Evolutionary conservation across 148 eudicot genomes (phyloP).

Genomic region (Arctostaphylos glauca): DNA sequence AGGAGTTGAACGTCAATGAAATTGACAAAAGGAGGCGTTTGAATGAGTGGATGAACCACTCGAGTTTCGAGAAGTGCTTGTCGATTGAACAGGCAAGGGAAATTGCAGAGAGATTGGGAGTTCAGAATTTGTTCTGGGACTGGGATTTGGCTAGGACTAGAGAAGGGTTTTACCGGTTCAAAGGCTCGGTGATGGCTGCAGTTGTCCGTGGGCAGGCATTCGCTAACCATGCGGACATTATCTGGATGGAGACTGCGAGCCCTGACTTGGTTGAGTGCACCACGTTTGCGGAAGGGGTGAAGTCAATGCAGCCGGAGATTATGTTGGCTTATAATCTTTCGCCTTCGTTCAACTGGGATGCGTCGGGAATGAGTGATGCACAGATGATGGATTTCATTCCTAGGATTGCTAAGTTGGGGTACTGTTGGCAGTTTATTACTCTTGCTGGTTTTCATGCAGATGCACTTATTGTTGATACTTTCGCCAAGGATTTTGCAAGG

Average conservation of each 20-base stretch:
- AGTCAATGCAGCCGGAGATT: constrained; percentile 44
- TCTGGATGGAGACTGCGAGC: constrained; percentile 82
- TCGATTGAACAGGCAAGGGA: constrained; percentile 53
- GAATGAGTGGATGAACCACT: constrained; percentile 53
- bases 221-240: constrained; percentile 46
- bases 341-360: constrained; percentile 91
- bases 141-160: constrained; percentile 81
- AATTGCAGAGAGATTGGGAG: constrained; percentile 46
- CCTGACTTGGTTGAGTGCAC: constrained; percentile 69
- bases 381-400: constrained; percentile 82
- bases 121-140: constrained; percentile 61
- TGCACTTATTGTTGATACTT: constrained; percentile 65
- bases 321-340: constrained; percentile 80
- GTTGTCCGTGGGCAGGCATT: constrained; percentile 78
- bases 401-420: constrained; percentile 62
- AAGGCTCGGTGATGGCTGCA: constrained; percentile 66
- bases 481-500: constrained; percentile 63
- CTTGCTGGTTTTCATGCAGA: constrained; percentile 79
- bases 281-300: constrained; percentile 53
- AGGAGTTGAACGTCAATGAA: constrained; percentile 35
- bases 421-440: constrained; percentile 77
- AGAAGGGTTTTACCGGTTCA: constrained; percentile 76
- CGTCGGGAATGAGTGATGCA: constrained; percentile 64
- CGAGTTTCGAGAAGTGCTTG: constrained; percentile 51
- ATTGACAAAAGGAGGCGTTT: constrained; percentile 51